These are phyloP conservation scores for Pseudogymnoascus sp. DNA, from an alignment of 2,329 filamentous ascomycete genomes.

Conservation along the genomic window DNA sequence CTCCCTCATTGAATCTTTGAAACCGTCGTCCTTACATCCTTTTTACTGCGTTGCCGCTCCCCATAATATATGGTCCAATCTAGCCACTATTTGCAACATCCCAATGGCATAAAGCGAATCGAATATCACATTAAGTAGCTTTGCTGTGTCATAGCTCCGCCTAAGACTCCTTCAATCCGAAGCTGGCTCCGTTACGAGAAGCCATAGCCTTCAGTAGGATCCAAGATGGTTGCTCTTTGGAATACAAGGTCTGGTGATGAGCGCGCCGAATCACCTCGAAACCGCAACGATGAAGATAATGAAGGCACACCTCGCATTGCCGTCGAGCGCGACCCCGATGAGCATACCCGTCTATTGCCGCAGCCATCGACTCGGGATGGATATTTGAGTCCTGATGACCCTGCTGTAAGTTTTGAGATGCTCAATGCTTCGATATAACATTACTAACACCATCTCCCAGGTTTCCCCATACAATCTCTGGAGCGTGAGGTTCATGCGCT, in stretches of 20 bases:
- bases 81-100: not conserved
- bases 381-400: conserved; percentile 71
- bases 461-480: conserved; percentile 91
- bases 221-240: not conserved
- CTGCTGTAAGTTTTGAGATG: conserved; percentile 50
- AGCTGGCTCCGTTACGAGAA: not conserved
- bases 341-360: conserved; percentile 38
- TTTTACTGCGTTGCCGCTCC: not conserved
- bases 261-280: conserved; percentile 27
- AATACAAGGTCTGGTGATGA: not conserved
- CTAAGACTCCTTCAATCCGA: not conserved
- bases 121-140: not conserved
- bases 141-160: not conserved
- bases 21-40: not conserved
- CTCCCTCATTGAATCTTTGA: not conserved
- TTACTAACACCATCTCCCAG: conserved; percentile 21
- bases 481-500: conserved; percentile 74
- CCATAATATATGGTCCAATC: not conserved
- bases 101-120: not conserved
- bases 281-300: conserved; percentile 17
- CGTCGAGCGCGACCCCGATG: conserved; percentile 40
- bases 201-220: not conserved
- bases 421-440: not conserved
- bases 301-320: conserved; percentile 22
- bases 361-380: conserved; percentile 23